Evolutionary conservation across 352 stramenopile genomes (phyloP), one percentile per base, ranked within the genome.

Genomic region (Phytopythium ostracodes): DNA sequence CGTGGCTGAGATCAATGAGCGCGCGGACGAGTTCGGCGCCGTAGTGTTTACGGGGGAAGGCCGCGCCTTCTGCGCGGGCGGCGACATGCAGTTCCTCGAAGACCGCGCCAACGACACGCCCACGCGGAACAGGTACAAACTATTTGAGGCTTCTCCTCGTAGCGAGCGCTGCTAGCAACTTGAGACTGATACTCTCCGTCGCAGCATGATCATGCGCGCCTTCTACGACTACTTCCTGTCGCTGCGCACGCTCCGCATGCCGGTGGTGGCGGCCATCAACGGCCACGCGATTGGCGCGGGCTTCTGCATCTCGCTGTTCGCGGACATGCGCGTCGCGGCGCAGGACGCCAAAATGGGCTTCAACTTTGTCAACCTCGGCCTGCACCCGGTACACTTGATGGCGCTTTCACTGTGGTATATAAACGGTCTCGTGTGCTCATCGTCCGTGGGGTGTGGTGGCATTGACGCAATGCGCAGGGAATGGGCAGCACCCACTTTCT

Each of bases 401-500:
- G 6, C 22, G 20, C 22, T 56, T 36, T 35, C 12, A 36, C 18
- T 2, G 42, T 40, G 7, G 3, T 1, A 11, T 33, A 14, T 35
- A 6, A 25, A 31, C n/a, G 14, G 8, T 12, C 14, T 20, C 64
- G 9, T 14, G 6, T 38, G 24, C 56, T 40, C 29, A 52, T 43
- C 49, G 20, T 54, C 1, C 14, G 25, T 27, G n/a, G n/a, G n/a
- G n/a, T n/a, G n/a, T n/a, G n/a, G n/a, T 11, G 29, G 47, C 17
- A 4, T 35, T 11, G n/a, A n/a, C n/a, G n/a, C n/a, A n/a, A 2
- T 35, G 15, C 25, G 3, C 53, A 84, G 75, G 90, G 90, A 20
- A 96, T 97, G 90, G 90, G 81, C 8, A 77, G 72, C 56, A 85
- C 78, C 20, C 87, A 97, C 67, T 90, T 94, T 55, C 64, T 97